Conservation (phyloP, 2,329 filamentous ascomycete genomes). For the Fusarium sp. region DNA sequence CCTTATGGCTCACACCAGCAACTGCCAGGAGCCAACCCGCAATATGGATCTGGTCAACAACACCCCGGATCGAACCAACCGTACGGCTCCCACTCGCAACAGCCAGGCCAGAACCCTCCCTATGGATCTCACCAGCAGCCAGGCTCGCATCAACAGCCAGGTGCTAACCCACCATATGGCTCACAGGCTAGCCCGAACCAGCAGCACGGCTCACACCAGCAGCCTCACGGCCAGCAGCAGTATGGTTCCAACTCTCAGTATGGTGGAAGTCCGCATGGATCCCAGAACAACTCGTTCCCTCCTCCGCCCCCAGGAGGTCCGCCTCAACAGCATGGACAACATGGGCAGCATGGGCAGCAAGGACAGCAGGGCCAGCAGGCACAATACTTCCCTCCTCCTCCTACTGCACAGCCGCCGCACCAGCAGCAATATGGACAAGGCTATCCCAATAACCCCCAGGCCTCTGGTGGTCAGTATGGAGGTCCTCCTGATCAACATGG, state of each 20-base stretch:
- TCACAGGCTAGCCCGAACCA: slow-evolving; percentile 1
- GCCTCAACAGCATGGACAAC: slow-evolving; percentile 35
- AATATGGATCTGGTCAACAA: slow-evolving; percentile 33
- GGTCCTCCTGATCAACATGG: slow-evolving; percentile 38
- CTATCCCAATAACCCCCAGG: slow-evolving; percentile 35
- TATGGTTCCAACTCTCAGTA: slow-evolving; percentile 35
- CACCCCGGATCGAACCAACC: slow-evolving; percentile 32
- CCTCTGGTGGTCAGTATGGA: slow-evolving; percentile 34
- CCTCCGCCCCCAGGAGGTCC: slow-evolving; percentile 39
- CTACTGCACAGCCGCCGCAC: slow-evolving; percentile 38
- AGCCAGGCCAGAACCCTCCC: neutral
- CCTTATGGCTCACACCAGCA: slow-evolving; percentile 27
- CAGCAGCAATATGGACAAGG: slow-evolving; percentile 37
- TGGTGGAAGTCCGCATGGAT: slow-evolving; percentile 37
- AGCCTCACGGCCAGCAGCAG: slow-evolving; percentile 12
- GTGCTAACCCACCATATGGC: slow-evolving; percentile 28
- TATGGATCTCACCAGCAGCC: neutral
- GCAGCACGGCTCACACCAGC: slow-evolving; percentile 3
- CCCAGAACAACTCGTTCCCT: slow-evolving; percentile 43
- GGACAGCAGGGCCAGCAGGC: slow-evolving; percentile 24
- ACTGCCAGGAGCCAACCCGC: neutral
- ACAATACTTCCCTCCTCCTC: slow-evolving; percentile 39
- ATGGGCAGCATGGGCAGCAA: slow-evolving; percentile 30
- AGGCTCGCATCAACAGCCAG: slow-evolving; percentile 37
- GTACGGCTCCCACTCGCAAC: slow-evolving; percentile 39